These are phyloP conservation scores for Paramecium primaurelia DNA, from an alignment of 73 alveolate species.

Conservation along the genomic window DNA sequence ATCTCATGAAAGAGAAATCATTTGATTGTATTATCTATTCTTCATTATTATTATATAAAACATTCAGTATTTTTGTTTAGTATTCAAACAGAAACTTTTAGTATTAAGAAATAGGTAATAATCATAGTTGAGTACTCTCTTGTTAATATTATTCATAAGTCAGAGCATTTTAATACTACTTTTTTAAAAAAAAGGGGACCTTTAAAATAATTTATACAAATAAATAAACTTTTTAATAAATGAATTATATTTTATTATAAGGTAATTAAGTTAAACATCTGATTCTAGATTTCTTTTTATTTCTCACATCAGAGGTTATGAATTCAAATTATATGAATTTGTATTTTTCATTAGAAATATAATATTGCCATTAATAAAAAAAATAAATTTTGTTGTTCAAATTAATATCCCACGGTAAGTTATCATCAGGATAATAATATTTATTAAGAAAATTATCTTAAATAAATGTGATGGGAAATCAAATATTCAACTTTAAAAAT, in stretches of 20 bases:
- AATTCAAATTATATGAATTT: neutral
- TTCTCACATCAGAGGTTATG: neutral
- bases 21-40: neutral
- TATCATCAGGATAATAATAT: neutral
- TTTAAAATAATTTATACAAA: neutral
- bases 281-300: neutral
- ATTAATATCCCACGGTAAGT: neutral
- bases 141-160: neutral
- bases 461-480: neutral
- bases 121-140: neutral
- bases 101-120: neutral
- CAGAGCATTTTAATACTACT: neutral
- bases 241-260: neutral
- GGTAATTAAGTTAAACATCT: neutral
- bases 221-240: neutral
- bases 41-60: neutral
- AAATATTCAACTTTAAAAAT: neutral
- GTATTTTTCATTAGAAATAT: neutral
- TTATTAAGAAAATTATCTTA: no score
- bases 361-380: neutral
- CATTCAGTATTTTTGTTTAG: neutral
- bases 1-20: neutral
- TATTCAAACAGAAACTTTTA: neutral
- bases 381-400: neutral
- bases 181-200: neutral